Percentiles rank a stretch among this genome's conserved stretches.
Conservation (phyloP, 2,329 filamentous ascomycete species). For the Escovopsis weberi region DNA sequence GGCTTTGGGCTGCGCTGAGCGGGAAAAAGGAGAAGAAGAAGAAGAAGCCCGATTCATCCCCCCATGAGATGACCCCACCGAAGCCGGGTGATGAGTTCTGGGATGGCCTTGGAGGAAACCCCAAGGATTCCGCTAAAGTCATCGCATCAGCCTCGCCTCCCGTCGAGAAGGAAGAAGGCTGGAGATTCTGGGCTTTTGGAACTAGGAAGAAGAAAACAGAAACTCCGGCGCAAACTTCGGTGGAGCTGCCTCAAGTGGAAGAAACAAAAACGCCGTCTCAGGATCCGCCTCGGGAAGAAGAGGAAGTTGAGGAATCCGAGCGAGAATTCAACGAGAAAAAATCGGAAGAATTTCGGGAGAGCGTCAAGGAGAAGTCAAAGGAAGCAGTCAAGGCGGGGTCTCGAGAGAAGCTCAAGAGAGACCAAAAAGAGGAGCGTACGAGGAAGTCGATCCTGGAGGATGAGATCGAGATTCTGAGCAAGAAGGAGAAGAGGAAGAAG, state of each 20-base stretch:
- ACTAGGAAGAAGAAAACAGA: conserved; percentile 3
- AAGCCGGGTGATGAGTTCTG: conserved; percentile 9
- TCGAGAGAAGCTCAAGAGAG: neutral
- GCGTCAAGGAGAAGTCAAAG: neutral
- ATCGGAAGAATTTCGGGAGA: neutral
- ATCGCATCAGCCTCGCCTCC: neutral
- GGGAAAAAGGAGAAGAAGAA: conserved; percentile 2
- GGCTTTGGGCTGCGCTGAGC: conserved; percentile 14
- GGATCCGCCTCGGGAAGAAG: too few relatives aligned
- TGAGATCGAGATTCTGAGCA: neutral
- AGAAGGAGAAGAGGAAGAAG: conserved; percentile 11
- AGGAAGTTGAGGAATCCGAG: too few relatives aligned
- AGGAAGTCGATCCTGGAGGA: neutral
- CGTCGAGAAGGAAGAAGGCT: conserved; percentile 10
- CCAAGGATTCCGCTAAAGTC: neutral
- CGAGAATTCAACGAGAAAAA: too few relatives aligned
- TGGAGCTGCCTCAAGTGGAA: neutral
- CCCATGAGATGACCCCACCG: neutral
- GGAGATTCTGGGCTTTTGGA: conserved; percentile 15
- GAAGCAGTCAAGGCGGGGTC: neutral
- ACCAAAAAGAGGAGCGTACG: neutral
- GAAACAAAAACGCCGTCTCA: neutral
- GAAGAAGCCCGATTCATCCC: neutral
- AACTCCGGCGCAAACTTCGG: neutral
- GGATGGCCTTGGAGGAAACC: conserved; percentile 1